A percentile compares a stretch with the other conserved stretches of the same genome.
These are phyloP conservation scores for Carallia brachiata DNA, from an alignment of 345 rosid genomes.

Conservation along the genomic window DNA sequence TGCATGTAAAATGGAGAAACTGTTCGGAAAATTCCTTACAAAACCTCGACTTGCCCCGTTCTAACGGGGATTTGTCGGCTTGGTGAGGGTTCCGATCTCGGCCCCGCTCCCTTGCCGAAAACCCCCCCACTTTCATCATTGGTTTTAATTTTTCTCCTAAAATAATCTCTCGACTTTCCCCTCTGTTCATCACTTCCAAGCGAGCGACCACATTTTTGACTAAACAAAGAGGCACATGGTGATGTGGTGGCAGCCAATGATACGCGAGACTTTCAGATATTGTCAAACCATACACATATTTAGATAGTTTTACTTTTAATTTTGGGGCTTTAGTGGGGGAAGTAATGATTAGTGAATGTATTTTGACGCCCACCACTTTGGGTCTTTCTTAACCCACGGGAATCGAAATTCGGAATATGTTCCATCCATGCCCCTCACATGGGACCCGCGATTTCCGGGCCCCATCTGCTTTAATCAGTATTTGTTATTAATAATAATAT, in stretches of 20 bases:
- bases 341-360: slow-evolving; percentile 27
- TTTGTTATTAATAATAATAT: neutral
- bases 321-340: slow-evolving; percentile 22
- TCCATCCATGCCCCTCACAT: slow-evolving; percentile 47
- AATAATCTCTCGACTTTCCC: neutral
- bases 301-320: neutral
- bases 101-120: neutral
- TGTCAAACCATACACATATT: slow-evolving; percentile 2
- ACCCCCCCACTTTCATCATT: neutral
- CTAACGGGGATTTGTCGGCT: slow-evolving; percentile 50
- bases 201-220: slow-evolving; percentile 30
- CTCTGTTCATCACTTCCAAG: neutral
- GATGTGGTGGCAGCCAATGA: slow-evolving; percentile 25
- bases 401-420: slow-evolving; percentile 37
- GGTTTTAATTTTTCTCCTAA: neutral
- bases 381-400: slow-evolving; percentile 35
- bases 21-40: slow-evolving; percentile 32
- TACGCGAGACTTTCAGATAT: slow-evolving; percentile 22
- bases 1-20: slow-evolving; percentile 20
- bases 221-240: slow-evolving; percentile 7
- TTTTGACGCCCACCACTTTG: slow-evolving; percentile 22
- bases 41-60: slow-evolving; percentile 28
- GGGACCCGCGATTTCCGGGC: slow-evolving; percentile 29
- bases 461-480: neutral
- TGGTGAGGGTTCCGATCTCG: slow-evolving; percentile 27